Conservation (phyloP, 176 grass and related monocot genomes). For the Raddia guianensis region DNA sequence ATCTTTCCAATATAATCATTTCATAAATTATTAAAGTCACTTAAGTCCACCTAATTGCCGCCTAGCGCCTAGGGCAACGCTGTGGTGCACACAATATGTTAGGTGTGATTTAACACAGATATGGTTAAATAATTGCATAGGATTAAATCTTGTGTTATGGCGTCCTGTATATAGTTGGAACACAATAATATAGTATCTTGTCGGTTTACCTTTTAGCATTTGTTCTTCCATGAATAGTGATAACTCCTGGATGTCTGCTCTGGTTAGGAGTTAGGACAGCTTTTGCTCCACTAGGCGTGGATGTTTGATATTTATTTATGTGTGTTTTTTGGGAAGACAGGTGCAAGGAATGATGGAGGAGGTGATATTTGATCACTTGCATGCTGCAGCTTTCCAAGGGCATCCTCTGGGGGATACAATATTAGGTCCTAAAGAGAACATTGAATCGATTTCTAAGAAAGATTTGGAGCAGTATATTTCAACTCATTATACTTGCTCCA, state of each 20-base stretch:
- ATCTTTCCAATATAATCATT: too few species aligned
- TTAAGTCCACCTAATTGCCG: too few species aligned
- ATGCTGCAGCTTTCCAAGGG: constrained; percentile 76
- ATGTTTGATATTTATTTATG: constrained; percentile 32
- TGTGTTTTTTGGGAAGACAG: constrained; percentile 58
- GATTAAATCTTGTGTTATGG: background rate
- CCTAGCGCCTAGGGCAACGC: too few species aligned
- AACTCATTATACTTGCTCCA: constrained; percentile 87
- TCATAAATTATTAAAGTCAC: too few species aligned
- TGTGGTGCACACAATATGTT: background rate
- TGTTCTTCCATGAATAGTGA: constrained; percentile 1
- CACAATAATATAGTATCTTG: background rate
- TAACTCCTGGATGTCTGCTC: background rate
- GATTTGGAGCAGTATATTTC: constrained; percentile 89
- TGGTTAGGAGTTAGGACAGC: background rate
- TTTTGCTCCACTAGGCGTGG: constrained; percentile 20
- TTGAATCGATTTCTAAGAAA: constrained; percentile 62
- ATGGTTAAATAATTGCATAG: background rate
- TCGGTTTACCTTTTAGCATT: background rate
- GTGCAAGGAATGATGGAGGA: constrained; percentile 92
- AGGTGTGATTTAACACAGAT: constrained; percentile 11
- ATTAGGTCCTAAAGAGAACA: constrained; percentile 91
- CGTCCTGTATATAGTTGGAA: background rate
- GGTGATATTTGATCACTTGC: constrained; percentile 98
- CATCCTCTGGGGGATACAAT: constrained; percentile 95